Base-by-base conservation (phyloP, 2,329 filamentous ascomycete species). In the Cytospora chrysosperma region DNA sequence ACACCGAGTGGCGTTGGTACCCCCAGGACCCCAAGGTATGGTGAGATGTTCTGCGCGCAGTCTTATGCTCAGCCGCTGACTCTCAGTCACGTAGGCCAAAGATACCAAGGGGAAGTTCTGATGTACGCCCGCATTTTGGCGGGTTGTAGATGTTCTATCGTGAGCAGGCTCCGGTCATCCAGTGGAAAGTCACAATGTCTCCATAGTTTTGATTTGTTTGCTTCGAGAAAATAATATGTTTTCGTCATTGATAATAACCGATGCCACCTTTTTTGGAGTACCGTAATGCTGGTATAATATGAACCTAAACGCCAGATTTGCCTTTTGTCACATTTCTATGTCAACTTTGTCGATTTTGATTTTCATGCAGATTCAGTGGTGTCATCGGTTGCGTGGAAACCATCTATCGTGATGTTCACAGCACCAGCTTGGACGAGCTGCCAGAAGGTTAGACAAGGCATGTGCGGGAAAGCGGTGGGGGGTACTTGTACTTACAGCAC, bases 341-440 rank as follows among this genome's bases (percentile, higher is more conserved):
- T 30, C 12, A 34, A 32, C n/a, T n/a, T 28, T 52, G 50, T 30
- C 43, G 30, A 32, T n/a, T 21, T 54, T 24, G 6, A 28, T n/a
- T 30, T 32, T 57, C 2, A 56, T 17, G 56, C 30, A 59, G 54
- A 56, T 34, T 51, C 24, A 27, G 53, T 62, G 85, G 87, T 37
- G 6, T 49, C 53, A 28, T 62, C 65, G 51, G 69, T 74, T 8
- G 93, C 93, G 69, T 89, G 84, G 73, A 98, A 91, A 6, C 90
- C 92, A 68, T 96, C 90, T 15, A 95, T 77, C 0, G 91, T 92
- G 58, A 98, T 88, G 62, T 87, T 92, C 15, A 98, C 93, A 10
- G 95, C 94, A 56, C 95, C 94, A 7, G 95, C 93, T 86, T 97
- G 91, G 32, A 98, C 93, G 67, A 99, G 86, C 88, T 93, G 86